Conservation (phyloP, 2,329 filamentous ascomycete genomes). For the Phaeomoniella chlamydospora region DNA sequence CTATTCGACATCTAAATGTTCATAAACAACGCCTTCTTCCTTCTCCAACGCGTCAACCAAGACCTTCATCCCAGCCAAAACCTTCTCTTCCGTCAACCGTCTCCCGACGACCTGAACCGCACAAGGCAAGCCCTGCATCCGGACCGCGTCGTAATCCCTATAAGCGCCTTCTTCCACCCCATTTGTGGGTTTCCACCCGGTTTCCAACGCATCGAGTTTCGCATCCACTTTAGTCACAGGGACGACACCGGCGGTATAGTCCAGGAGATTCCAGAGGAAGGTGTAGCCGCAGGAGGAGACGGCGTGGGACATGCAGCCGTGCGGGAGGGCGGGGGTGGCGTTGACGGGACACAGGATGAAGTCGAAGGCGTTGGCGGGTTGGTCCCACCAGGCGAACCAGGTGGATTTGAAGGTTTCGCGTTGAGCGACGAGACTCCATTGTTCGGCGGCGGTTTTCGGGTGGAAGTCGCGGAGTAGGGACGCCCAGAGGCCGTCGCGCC, state of each 20-base stretch:
- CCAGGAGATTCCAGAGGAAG: slow-evolving; percentile 84
- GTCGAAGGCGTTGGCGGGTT: slow-evolving; percentile 54
- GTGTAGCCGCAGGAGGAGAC: slow-evolving; percentile 84
- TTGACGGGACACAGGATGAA: slow-evolving; percentile 75
- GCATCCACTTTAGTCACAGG: slow-evolving; percentile 73
- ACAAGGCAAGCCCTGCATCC: slow-evolving; percentile 80
- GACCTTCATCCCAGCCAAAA: slow-evolving; percentile 63
- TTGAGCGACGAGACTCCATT: slow-evolving; percentile 66
- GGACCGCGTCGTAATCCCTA: slow-evolving; percentile 65
- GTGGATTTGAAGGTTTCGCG: slow-evolving; percentile 62
- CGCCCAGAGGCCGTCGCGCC: slow-evolving; percentile 63
- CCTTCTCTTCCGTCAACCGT: slow-evolving; percentile 75
- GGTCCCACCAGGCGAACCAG: slow-evolving; percentile 80
- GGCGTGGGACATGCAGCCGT: slow-evolving; percentile 73
- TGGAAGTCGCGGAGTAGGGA: slow-evolving; percentile 60
- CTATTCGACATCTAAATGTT: slow-evolving; percentile 31
- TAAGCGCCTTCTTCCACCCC: slow-evolving; percentile 72
- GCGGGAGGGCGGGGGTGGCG: slow-evolving; percentile 76
- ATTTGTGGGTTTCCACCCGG: slow-evolving; percentile 41
- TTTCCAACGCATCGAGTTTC: slow-evolving; percentile 50
- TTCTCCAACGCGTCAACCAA: slow-evolving; percentile 65
- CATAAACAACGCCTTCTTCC: slow-evolving; percentile 32
- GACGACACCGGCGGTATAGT: slow-evolving; percentile 71
- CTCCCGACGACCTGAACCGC: slow-evolving; percentile 72
- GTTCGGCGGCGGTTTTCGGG: slow-evolving; percentile 58